These are phyloP conservation scores for Pseudonitzschia pungens DNA, from an alignment of 108 stramenopile genomes.

Conservation along the genomic window DNA sequence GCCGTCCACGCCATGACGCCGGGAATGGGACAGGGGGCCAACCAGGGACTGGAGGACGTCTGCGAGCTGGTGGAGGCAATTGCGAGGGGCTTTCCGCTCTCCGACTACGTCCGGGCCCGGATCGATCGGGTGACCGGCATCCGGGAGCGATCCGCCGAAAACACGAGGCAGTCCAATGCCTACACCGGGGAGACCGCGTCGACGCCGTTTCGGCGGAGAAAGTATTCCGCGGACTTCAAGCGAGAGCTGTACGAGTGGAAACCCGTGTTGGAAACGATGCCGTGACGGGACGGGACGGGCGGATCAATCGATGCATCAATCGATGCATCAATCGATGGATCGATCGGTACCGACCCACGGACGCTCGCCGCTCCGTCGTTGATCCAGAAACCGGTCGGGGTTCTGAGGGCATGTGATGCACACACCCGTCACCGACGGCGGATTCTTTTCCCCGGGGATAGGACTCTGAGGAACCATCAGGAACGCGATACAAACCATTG, in stretches of 20 bases:
- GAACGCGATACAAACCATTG: too few relatives aligned
- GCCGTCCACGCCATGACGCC: slow-evolving; percentile 86
- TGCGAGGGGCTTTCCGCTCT: background rate
- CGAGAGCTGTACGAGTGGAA: background rate
- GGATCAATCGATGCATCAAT: too few relatives aligned
- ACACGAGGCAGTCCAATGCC: background rate
- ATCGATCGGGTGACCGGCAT: background rate
- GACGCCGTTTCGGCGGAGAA: background rate
- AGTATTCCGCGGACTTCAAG: background rate
- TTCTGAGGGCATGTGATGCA: too few relatives aligned
- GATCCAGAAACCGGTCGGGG: too few relatives aligned
- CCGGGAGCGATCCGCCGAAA: background rate
- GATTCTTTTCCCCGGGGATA: too few relatives aligned
- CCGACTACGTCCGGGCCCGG: background rate
- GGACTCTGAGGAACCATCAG: too few relatives aligned
- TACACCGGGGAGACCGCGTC: background rate
- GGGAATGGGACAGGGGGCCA: slow-evolving; percentile 89
- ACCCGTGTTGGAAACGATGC: background rate
- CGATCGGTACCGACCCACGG: too few relatives aligned
- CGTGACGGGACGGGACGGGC: too few relatives aligned
- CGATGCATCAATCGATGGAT: too few relatives aligned
- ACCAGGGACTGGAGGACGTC: slow-evolving; percentile 83
- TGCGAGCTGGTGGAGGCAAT: background rate
- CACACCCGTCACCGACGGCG: too few relatives aligned
- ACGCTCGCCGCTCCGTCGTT: too few relatives aligned